Evolutionary conservation across 2,329 filamentous ascomycete genomes (phyloP).

Genomic region (Scleromitrula shiraiana): DNA sequence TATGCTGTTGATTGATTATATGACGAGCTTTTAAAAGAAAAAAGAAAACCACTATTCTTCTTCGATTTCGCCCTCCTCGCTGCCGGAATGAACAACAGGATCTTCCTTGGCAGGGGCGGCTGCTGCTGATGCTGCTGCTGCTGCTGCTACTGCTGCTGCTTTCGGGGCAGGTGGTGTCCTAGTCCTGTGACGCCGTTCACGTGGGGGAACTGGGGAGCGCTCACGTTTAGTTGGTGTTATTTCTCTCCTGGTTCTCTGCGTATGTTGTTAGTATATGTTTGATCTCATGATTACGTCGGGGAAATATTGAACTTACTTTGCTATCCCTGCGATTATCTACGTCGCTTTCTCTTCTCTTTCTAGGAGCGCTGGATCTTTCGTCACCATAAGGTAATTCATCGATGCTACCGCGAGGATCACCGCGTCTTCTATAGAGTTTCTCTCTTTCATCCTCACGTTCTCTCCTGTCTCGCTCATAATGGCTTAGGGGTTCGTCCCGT

Average conservation of each 20-base stretch:
- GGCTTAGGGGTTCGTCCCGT: conserved; percentile 52
- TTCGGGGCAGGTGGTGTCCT: conserved; percentile 42
- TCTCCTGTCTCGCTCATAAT: conserved; percentile 79
- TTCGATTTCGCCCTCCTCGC: conserved; percentile 97
- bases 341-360: conserved; percentile 74
- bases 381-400: conserved; percentile 92
- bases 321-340: conserved; percentile 55
- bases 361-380: conserved; percentile 53
- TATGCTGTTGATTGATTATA: no score
- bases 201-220: conserved; percentile 45
- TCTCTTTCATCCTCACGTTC: conserved; percentile 88
- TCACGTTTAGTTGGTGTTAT: conserved; percentile 43
- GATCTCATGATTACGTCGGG: neutral
- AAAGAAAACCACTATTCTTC: no score
- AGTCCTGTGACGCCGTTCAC: conserved; percentile 48
- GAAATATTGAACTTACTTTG: conserved; percentile 37
- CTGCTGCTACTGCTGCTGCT: neutral
- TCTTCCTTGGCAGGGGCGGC: conserved; percentile 35
- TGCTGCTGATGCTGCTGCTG: no score
- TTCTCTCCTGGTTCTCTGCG: conserved; percentile 51
- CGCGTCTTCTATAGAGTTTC: conserved; percentile 73
- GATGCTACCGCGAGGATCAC: conserved; percentile 66
- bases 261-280: conserved; percentile 10
- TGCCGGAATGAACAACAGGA: conserved; percentile 56
- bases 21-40: no score